A percentile compares a stretch with the other conserved stretches of the same genome.
Conservation (phyloP, 305 asterid genomes). For the Plantago coronopus region DNA sequence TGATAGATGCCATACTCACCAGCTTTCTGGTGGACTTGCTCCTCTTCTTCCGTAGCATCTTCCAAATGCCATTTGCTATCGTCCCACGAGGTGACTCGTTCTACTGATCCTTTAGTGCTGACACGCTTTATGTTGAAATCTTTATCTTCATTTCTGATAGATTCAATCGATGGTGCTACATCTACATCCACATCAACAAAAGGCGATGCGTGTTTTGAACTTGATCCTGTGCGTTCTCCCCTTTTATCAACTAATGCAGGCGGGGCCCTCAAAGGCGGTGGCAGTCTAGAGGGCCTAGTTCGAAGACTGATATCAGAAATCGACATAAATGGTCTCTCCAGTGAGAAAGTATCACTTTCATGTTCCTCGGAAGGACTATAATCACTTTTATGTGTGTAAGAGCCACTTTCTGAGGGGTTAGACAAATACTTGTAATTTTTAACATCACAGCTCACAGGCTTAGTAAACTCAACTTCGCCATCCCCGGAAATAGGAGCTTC, state of each 20-base stretch:
- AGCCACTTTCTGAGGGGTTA: slow-evolving; percentile 30
- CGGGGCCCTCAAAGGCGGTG: slow-evolving; percentile 91
- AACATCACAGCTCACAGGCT: slow-evolving; percentile 28
- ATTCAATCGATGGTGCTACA: slow-evolving; percentile 38
- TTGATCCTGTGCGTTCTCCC: slow-evolving; percentile 28
- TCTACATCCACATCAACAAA: slow-evolving; percentile 50
- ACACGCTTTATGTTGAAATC: slow-evolving; percentile 33
- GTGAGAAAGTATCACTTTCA: slow-evolving; percentile 27
- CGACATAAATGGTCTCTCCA: slow-evolving; percentile 52
- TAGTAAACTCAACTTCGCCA: slow-evolving; percentile 31
- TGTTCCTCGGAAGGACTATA: slow-evolving; percentile 28
- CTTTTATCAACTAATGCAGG: slow-evolving; percentile 51
- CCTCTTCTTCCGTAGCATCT: slow-evolving; percentile 32
- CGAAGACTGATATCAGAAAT: slow-evolving; percentile 71
- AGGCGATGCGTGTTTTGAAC: slow-evolving; percentile 33
- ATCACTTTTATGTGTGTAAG: slow-evolving; percentile 28
- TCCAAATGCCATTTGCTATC: slow-evolving; percentile 24
- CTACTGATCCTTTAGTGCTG: slow-evolving; percentile 37
- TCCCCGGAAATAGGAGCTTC: slow-evolving; percentile 39
- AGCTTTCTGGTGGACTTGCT: slow-evolving; percentile 27
- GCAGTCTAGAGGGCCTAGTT: slow-evolving; percentile 69
- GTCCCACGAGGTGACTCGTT: slow-evolving; percentile 31
- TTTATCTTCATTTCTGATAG: slow-evolving; percentile 32
- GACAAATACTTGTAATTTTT: slow-evolving; percentile 27
- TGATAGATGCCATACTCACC: slow-evolving; percentile 15